A percentile compares a stretch with the other conserved stretches of the same genome.
Evolutionary conservation across 2,329 filamentous ascomycete genomes (phyloP).

Genomic region (Microcyclospora pomicola): DNA sequence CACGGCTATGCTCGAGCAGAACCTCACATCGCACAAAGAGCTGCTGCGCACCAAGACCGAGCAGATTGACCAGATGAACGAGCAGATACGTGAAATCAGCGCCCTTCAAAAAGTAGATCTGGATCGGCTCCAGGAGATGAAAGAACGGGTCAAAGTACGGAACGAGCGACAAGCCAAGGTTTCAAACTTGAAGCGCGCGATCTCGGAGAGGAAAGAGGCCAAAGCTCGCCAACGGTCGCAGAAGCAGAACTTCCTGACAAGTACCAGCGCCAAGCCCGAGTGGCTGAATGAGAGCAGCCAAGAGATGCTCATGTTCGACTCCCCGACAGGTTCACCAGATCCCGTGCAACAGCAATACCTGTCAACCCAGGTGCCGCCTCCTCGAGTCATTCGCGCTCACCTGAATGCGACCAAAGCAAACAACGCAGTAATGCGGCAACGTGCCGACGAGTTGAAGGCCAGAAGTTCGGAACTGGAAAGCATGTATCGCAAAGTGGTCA

Average conservation of each 20-base stretch:
- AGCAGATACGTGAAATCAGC: constrained; percentile 66
- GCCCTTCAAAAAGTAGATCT: constrained; percentile 65
- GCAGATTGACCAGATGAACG: constrained; percentile 68
- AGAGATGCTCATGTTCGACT: constrained; percentile 1
- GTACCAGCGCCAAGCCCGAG: constrained; percentile 18
- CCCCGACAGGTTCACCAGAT: constrained; percentile 2
- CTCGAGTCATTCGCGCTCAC: constrained; percentile 43
- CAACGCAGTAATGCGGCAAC: constrained; percentile 51
- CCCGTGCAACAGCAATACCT: constrained; percentile 9
- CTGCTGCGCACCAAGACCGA: constrained; percentile 76
- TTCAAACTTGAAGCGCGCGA: constrained; percentile 60
- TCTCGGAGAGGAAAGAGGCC: constrained; percentile 45
- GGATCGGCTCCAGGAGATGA: constrained; percentile 56
- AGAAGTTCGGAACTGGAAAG: constrained; percentile 72
- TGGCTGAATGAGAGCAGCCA: constrained; percentile 24
- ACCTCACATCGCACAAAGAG: constrained; percentile 63
- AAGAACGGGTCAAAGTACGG: constrained; percentile 48
- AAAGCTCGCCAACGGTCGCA: constrained; percentile 25
- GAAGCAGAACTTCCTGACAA: constrained; percentile 9
- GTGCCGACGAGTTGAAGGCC: constrained; percentile 58
- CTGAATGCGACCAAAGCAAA: constrained; percentile 57
- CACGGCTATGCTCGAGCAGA: constrained; percentile 65
- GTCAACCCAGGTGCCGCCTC: constrained; percentile 14
- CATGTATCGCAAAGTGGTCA: constrained; percentile 79
- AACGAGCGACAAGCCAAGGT: constrained; percentile 57